Conservation (phyloP, 176 grass and related monocot species). For the Areca catechu region DNA sequence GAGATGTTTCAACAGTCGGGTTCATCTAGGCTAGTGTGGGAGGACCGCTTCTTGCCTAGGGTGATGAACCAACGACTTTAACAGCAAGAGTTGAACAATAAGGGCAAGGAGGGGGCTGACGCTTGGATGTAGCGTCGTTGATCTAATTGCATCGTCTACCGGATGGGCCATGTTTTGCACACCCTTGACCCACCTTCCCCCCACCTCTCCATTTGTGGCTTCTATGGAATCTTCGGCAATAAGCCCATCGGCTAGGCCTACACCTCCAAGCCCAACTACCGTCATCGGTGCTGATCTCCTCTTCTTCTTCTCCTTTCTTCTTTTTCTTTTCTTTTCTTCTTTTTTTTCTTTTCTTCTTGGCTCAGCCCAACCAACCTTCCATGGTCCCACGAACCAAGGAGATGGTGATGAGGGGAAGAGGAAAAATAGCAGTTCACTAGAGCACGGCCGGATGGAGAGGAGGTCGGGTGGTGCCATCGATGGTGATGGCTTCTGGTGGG, state of each 20-base stretch:
- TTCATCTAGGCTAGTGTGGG: constrained; percentile 76
- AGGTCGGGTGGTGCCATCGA: no score
- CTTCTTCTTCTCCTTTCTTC: background rate
- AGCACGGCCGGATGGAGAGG: no score
- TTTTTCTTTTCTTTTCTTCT: background rate
- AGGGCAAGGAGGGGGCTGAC: constrained; percentile 17
- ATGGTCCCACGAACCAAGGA: no score
- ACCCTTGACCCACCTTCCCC: constrained; percentile 74
- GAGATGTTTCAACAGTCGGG: constrained; percentile 80
- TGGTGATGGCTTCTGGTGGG: no score
- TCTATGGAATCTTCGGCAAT: constrained; percentile 65
- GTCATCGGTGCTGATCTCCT: constrained; percentile 5
- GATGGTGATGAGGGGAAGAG: no score
- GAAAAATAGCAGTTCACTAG: no score
- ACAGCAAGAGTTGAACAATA: constrained; percentile 8
- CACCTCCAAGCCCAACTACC: background rate
- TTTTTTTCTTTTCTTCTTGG: no score
- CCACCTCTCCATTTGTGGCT: constrained; percentile 55
- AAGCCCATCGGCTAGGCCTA: constrained; percentile 16
- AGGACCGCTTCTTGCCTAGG: constrained; percentile 35
- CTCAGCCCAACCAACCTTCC: no score
- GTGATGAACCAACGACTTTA: constrained; percentile 32
- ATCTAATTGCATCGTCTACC: constrained; percentile 32
- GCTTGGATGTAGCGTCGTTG: background rate
- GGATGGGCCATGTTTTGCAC: constrained; percentile 32